Base-by-base conservation (phyloP, 1,284 basidiomycete species). In the Ustilago vetiveriae region DNA sequence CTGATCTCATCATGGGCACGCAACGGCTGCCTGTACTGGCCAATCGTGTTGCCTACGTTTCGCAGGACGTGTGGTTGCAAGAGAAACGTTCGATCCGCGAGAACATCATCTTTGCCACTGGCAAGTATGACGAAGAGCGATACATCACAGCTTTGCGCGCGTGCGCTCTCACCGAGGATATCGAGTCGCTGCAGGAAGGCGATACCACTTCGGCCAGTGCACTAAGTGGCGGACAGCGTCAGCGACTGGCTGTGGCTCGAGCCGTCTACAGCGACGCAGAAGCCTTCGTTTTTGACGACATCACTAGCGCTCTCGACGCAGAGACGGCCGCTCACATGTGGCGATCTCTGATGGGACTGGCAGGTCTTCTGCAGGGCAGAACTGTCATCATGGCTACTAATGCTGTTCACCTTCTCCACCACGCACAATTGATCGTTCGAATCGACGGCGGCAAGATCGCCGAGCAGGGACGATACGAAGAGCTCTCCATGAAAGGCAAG, bases 241-340 rank as follows among this genome's bases (percentile, higher is more conserved):
- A 76, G 37, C 62, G 79, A 22, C 47, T 81, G 4, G 66, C 69
- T 10, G 70, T 82, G 11, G 80, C 80, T 29, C 63, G 79, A 7
- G 73, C 80, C 7, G 38, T 81, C 19, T 82, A 81, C 56, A 73
- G 72, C 29, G 71, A 67, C 19, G 75, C 78, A 8, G 46, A 66
- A 5, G 56, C 71, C 1, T 67, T 74, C n/a, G 36, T 82, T 1
- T 59, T 82, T 4, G 80, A 80, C 51, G 80, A 82, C 49, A 74
- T 82, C 29, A 73, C 79, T 13, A 72, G 78, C 14, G 77, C 78
- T 3, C 88, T 92, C 3, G 90, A 92, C 76, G 87, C 88, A 4
- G 62, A 74, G 51, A 78, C 76, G 23, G 89, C 86, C 56, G 88
- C 90, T 33, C 85, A 86, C 44, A 52, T 80, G 49, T 77, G 74